Base-by-base conservation (phyloP, 176 grass and related monocot genomes). In the Ensete ventricosum region DNA sequence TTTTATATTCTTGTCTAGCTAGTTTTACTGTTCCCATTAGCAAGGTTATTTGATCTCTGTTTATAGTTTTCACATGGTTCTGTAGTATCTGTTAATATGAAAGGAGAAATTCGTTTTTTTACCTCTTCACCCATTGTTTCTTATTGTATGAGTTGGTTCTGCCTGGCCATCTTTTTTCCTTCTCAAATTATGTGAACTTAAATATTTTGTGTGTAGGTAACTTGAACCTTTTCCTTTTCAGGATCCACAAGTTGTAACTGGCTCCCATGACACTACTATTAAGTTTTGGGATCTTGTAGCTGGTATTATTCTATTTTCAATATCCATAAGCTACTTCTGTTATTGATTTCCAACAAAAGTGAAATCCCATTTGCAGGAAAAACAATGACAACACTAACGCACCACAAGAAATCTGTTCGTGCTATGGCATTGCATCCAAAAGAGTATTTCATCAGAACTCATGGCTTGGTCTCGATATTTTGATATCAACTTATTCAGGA, bases 231-330 rank as follows among this genome's bases (percentile, higher is more conserved):
- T 57, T 5, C 29, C 8, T 85, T 20, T 77, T 67, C 84, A 94
- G 95, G 95, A 98, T 84, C 95, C 95, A 79, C 95, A 98, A 89
- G 90, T 98, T 82, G 88, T 98, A 34, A 98, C 95, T 75, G 95
- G 95, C 14, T 98, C 95, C 77, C 95, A 99, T 87, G 95, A 99
- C 77, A 78, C 82, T 59, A 99, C 90, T 71, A 99, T 99, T 72
- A 99, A 99, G 67, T 87, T 99, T 67, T 99, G 95, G 95, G 90
- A 99, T 85, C 95, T 99, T 77, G 95, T 91, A 76, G 95, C 95
- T 63, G 95, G 95, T 99, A 87, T 81, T 52, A 81, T 23, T 49
- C 51, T 76, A 73, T 53, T 77, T 16, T 59, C 57, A 73, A 73
- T 62, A 26, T 68, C 66, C 65, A 50, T 3, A 52, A 5, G 20